phyloP scores from a whole-genome alignment of 78 protist species.

The slime mould (Dictyostelium discoideum) region DNA sequence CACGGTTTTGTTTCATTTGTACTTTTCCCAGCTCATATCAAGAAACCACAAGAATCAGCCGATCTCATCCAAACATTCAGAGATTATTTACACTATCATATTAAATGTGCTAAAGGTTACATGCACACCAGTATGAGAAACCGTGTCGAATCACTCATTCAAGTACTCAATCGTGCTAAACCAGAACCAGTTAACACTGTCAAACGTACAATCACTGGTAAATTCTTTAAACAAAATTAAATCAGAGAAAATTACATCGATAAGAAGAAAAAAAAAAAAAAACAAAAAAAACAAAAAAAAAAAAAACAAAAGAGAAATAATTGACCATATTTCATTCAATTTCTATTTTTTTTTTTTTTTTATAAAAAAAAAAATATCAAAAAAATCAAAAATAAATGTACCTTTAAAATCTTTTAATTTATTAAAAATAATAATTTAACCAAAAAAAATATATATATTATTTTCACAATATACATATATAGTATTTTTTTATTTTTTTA shows the following conservation, averaged over 20 bases:
- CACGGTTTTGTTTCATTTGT: conserved; percentile 90
- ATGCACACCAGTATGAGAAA: conserved; percentile 95
- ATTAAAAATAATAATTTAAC: too few species aligned
- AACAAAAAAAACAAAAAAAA: neutral
- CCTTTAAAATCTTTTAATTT: neutral
- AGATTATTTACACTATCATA: conserved; percentile 96
- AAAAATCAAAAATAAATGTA: neutral
- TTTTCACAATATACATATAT: too few species aligned
- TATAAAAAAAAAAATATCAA: neutral
- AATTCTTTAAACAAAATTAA: conserved; percentile 50
- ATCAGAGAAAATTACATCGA: conserved; percentile 9
- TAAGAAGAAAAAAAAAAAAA: conserved; percentile 31
- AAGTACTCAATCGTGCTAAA: conserved; percentile 93
- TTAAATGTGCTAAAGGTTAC: conserved; percentile 95
- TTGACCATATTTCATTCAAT: neutral
- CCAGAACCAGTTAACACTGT: conserved; percentile 83
- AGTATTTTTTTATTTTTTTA: too few species aligned
- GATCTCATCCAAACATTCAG: conserved; percentile 90
- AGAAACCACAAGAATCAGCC: conserved; percentile 78
- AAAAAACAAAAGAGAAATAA: neutral
- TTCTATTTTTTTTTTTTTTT: neutral
- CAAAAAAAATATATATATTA: too few species aligned
- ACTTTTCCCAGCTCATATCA: conserved; percentile 79
- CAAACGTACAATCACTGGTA: conserved; percentile 80
- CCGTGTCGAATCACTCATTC: conserved; percentile 86